Percentiles rank a stretch among this genome's conserved stretches.
These are phyloP conservation scores for Coniella vitis DNA, from an alignment of 2,329 filamentous ascomycete genomes.

Conservation along the genomic window DNA sequence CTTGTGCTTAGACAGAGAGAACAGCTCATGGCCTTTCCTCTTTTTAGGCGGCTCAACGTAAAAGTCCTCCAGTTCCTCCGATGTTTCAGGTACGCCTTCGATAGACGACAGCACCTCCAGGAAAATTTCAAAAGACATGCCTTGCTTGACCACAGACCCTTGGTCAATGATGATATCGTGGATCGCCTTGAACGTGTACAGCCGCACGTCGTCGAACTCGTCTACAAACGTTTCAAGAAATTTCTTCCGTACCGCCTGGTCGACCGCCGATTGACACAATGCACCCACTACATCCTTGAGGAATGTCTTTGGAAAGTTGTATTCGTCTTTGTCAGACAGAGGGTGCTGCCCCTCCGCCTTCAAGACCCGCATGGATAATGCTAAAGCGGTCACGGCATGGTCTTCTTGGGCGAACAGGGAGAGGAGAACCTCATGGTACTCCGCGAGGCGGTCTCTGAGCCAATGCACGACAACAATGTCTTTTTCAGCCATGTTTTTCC, in stretches of 20 bases:
- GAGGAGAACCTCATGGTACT: conserved; percentile 61
- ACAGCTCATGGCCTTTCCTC: conserved; percentile 60
- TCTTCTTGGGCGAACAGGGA: conserved; percentile 53
- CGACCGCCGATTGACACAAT: conserved; percentile 52
- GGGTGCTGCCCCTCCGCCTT: conserved; percentile 68
- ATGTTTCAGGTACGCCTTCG: conserved; percentile 62
- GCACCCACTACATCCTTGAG: conserved; percentile 58
- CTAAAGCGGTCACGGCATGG: conserved; percentile 64
- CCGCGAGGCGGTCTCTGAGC: conserved; percentile 67
- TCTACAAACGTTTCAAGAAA: conserved; percentile 75
- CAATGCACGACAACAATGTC: conserved; percentile 69
- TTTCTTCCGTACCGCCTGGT: conserved; percentile 57
- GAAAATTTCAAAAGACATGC: conserved; percentile 46
- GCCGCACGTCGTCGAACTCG: conserved; percentile 77
- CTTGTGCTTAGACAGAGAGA: conserved; percentile 64
- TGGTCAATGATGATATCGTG: conserved; percentile 22
- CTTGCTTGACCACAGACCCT: conserved; percentile 20
- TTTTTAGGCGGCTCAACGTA: conserved; percentile 54
- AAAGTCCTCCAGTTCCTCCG: conserved; percentile 61
- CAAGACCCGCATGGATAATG: conserved; percentile 73
- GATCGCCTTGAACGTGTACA: conserved; percentile 70
- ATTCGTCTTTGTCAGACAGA: conserved; percentile 49
- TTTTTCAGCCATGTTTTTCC: conserved; percentile 60
- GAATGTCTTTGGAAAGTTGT: conserved; percentile 62
- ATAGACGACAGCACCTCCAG: conserved; percentile 60